Conservation (phyloP, 805 yeast genomes). For the Yarrowia sp. region DNA sequence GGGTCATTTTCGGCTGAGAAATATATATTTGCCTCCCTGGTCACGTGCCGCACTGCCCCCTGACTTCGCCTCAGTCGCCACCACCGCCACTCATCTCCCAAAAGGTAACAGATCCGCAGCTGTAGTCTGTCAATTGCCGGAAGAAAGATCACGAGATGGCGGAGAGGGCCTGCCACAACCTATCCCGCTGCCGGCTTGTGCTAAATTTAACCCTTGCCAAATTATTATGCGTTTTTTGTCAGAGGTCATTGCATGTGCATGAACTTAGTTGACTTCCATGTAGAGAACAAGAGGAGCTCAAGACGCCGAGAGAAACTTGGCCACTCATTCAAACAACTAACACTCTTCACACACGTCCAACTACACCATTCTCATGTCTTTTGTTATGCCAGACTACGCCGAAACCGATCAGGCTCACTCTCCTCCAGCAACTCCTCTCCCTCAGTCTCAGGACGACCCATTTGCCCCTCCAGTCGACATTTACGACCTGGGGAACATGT, state of each 20-base stretch:
- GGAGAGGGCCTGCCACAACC: neutral
- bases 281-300: neutral
- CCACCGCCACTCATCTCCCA: no score
- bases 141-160: neutral
- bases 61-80: no score
- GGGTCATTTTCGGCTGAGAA: no score
- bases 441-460: neutral
- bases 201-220: neutral
- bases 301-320: no score
- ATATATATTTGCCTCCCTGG: no score
- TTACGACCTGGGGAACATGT: slow-evolving; percentile 9
- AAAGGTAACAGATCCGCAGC: no score
- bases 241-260: slow-evolving; percentile 17
- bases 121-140: no score
- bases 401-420: neutral
- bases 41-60: no score
- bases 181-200: neutral
- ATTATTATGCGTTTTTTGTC: neutral
- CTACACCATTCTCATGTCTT: neutral
- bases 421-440: neutral
- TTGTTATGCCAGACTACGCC: neutral
- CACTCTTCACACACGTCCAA: neutral
- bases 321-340: neutral
- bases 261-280: neutral
- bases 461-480: slow-evolving; percentile 7